phyloP scores from a whole-genome alignment of 371 early-diverging fungal species.

The Rhizopus stolonifer region DNA sequence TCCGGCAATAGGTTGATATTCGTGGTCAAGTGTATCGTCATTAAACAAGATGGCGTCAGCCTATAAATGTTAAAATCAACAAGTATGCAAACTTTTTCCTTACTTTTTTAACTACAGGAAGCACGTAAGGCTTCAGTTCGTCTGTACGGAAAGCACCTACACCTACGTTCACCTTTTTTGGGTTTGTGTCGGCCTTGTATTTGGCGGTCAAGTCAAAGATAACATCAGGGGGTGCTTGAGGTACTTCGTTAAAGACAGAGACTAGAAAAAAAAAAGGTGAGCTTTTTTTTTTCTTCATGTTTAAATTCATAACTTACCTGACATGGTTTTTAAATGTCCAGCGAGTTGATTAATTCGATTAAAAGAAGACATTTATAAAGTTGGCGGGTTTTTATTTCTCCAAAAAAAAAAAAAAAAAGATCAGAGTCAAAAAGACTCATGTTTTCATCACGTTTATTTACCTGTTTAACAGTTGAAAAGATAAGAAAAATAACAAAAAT shows the following conservation, averaged over 20 bases:
- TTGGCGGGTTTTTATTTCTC: conserved; percentile 13
- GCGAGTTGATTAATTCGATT: conserved; percentile 25
- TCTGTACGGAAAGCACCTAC: conserved; percentile 96
- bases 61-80: conserved; percentile 38
- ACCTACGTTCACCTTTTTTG: conserved; percentile 90
- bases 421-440: background rate
- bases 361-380: conserved; percentile 19
- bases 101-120: conserved; percentile 90
- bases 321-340: conserved; percentile 19
- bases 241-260: conserved; percentile 65
- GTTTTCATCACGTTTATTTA: background rate
- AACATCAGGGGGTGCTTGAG: conserved; percentile 85
- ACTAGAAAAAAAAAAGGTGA: conserved; percentile 4
- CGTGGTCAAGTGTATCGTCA: conserved; percentile 82
- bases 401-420: background rate
- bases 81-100: background rate
- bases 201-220: conserved; percentile 86
- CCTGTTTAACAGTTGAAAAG: background rate
- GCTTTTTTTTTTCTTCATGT: too few relatives aligned
- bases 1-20: conserved; percentile 92
- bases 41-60: conserved; percentile 77
- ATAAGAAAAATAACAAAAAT: background rate
- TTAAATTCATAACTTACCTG: background rate
- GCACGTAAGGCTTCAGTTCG: conserved; percentile 90
- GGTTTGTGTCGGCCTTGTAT: conserved; percentile 78